Conservation (phyloP, 345 rosid species). For the Citropsis articulata region DNA sequence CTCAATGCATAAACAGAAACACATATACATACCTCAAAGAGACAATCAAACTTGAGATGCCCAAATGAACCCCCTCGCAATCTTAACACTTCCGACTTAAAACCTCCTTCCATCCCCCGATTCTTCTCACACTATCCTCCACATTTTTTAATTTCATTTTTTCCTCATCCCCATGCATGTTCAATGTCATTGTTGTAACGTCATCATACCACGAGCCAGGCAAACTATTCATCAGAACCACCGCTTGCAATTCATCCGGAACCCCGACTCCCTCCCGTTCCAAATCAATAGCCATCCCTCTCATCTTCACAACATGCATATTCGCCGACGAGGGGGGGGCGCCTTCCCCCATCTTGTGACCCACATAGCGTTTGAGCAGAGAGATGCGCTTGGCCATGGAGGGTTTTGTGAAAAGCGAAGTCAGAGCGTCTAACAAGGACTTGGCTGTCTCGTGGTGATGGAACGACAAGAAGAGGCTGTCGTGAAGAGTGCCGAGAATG, state of each 20-base stretch:
- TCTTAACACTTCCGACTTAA: not conserved
- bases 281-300: conserved; percentile 1
- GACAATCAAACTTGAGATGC: too few species aligned
- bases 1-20: too few species aligned
- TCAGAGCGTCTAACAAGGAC: not conserved
- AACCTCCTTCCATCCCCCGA: not conserved
- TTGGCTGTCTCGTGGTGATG: not conserved
- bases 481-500: not conserved
- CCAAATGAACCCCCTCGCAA: not conserved
- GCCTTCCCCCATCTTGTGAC: conserved; percentile 2
- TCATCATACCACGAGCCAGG: conserved; percentile 6
- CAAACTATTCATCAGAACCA: conserved; percentile 8
- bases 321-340: not conserved
- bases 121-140: not conserved
- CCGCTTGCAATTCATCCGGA: conserved; percentile 7
- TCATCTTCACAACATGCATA: conserved; percentile 3
- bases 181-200: not conserved
- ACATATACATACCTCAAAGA: too few species aligned
- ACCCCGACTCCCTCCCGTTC: not conserved
- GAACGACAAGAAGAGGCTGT: not conserved
- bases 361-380: conserved; percentile 6
- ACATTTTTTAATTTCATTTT: not conserved
- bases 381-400: not conserved
- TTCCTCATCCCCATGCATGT: not conserved
- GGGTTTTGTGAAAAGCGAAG: conserved; percentile 1